A percentile compares a stretch with the other conserved stretches of the same genome.
Conservation (phyloP, 202 grass and related monocot species). For the Bolboschoenoplectus hybrid region DNA sequence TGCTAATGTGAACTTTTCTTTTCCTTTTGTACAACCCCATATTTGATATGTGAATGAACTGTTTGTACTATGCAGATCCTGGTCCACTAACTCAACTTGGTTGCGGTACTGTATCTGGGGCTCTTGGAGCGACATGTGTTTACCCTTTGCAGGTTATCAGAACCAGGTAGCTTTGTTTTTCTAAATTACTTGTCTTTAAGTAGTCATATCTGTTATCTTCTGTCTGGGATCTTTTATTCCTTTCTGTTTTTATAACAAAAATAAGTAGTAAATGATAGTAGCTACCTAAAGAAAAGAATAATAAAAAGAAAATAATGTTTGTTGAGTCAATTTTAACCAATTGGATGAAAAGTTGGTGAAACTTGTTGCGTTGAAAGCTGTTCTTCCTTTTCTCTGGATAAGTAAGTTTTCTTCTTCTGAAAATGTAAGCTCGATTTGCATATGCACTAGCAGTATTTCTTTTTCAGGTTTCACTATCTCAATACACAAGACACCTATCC, state of each 20-base stretch:
- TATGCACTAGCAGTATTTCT: not conserved
- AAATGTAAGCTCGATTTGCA: not conserved
- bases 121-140: conserved; percentile 93
- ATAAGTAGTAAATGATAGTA: not conserved
- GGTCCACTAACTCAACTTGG: conserved; percentile 85
- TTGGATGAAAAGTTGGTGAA: not conserved
- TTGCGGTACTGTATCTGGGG: conserved; percentile 84
- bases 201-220: not conserved
- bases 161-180: conserved; percentile 66
- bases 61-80: conserved; percentile 63
- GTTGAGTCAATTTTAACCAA: not conserved
- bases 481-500: not conserved
- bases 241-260: not conserved
- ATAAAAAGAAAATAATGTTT: not conserved
- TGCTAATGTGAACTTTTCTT: conserved; percentile 21
- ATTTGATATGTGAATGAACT: conserved; percentile 39
- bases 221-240: conserved; percentile 19
- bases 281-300: not conserved
- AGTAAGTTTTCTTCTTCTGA: not conserved
- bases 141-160: conserved; percentile 98
- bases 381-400: not conserved
- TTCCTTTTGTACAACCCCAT: conserved; percentile 29
- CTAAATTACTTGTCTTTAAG: not conserved
- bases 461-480: not conserved
- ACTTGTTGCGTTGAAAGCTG: not conserved